Conservation (phyloP, 768 basidiomycete genomes). For the Cyathus striatus region DNA sequence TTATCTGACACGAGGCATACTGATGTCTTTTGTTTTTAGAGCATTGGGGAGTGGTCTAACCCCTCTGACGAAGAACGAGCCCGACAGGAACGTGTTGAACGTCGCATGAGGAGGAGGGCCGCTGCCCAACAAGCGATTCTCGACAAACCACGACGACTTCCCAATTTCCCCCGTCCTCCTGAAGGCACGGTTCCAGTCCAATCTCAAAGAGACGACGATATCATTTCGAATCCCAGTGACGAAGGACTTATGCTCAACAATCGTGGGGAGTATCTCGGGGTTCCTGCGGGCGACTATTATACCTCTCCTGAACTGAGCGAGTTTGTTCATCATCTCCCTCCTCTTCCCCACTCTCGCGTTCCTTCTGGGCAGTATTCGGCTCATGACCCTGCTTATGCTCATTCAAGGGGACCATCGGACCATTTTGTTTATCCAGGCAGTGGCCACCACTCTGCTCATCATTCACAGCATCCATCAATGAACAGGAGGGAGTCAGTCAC, state of each 20-base stretch:
- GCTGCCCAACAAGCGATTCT: conserved; percentile 57
- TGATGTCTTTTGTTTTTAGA: conserved; percentile 43
- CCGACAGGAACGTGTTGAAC: conserved; percentile 58
- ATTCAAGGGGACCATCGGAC: conserved; percentile 53
- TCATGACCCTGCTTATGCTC: conserved; percentile 58
- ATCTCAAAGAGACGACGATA: conserved; percentile 49
- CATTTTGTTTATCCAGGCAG: conserved; percentile 14
- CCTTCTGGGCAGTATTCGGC: conserved; percentile 56
- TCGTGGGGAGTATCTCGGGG: conserved; percentile 38
- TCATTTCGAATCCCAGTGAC: conserved; percentile 85
- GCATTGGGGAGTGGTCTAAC: conserved; percentile 86
- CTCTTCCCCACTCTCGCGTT: conserved; percentile 60
- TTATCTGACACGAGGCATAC: conserved; percentile 41
- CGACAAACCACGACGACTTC: conserved; percentile 67
- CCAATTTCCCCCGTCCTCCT: conserved; percentile 79
- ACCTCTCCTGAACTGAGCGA: conserved; percentile 32
- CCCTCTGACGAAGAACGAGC: conserved; percentile 88
- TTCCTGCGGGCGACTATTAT: conserved; percentile 38
- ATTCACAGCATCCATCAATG: conserved; percentile 41
- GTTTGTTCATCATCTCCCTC: conserved; percentile 48
- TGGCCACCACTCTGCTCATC: conserved; percentile 33
- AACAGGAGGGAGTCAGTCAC: conserved; percentile 27
- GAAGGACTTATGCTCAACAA: conserved; percentile 41
- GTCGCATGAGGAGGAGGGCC: conserved; percentile 49
- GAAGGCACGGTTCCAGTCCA: conserved; percentile 45